These are phyloP conservation scores for Podospora tetraspora DNA, from an alignment of 495 filamentous ascomycete genomes.

Conservation along the genomic window DNA sequence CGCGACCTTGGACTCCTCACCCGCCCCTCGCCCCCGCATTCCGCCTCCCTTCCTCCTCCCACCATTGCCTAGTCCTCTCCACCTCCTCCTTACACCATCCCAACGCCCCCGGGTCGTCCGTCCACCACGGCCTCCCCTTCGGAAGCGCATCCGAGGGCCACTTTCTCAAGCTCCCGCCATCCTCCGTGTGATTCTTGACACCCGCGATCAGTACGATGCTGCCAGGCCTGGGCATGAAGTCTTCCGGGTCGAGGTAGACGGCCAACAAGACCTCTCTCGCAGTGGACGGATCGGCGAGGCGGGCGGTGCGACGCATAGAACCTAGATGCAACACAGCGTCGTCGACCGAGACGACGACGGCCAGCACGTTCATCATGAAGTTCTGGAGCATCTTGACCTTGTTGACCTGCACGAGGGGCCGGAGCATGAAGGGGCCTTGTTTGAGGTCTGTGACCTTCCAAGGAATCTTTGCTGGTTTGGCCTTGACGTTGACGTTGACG, in stretches of 20 bases:
- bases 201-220: conserved; percentile 41
- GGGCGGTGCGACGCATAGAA: conserved; percentile 34
- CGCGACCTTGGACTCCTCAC: too few relatives aligned
- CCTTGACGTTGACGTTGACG: neutral
- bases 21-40: too few relatives aligned
- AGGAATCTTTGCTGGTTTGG: conserved; percentile 12
- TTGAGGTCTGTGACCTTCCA: conserved; percentile 26
- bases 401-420: neutral
- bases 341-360: conserved; percentile 36
- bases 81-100: conserved; percentile 40
- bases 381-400: conserved; percentile 29
- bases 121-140: conserved; percentile 39
- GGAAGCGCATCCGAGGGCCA: conserved; percentile 37
- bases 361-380: conserved; percentile 44
- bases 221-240: conserved; percentile 35
- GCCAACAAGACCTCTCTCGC: conserved; percentile 40
- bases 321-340: neutral
- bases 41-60: conserved; percentile 18
- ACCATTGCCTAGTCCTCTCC: conserved; percentile 36
- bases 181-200: conserved; percentile 45
- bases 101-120: conserved; percentile 31
- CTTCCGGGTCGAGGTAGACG: conserved; percentile 41
- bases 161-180: conserved; percentile 45
- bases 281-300: conserved; percentile 39
- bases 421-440: neutral